These are phyloP conservation scores for Venturia oleaginea DNA, from an alignment of 2,329 filamentous ascomycete genomes.

Conservation along the genomic window DNA sequence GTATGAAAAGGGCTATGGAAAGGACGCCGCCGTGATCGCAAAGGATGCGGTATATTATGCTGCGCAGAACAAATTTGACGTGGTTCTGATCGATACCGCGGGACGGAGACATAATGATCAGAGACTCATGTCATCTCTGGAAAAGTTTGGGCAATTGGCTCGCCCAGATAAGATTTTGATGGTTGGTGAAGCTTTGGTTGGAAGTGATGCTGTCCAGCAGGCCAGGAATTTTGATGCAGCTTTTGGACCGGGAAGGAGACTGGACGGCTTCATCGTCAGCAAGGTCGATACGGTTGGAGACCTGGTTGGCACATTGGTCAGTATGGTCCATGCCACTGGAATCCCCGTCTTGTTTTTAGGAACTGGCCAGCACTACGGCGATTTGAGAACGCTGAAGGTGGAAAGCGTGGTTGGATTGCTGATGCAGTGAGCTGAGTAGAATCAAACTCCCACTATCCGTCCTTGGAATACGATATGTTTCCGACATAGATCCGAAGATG, in stretches of 20 bases:
- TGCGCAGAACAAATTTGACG: constrained; percentile 67
- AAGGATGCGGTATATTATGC: constrained; percentile 86
- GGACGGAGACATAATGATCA: constrained; percentile 92
- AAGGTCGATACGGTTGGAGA: constrained; percentile 99
- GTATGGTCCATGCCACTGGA: constrained; percentile 93
- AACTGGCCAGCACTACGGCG: constrained; percentile 58
- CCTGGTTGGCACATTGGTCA: constrained; percentile 93
- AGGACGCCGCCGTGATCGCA: constrained; percentile 90
- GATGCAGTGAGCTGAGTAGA: constrained; percentile 32
- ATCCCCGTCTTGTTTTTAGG: constrained; percentile 93
- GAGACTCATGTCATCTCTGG: constrained; percentile 88
- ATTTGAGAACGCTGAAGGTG: constrained; percentile 56
- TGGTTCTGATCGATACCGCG: constrained; percentile 94
- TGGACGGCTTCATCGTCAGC: constrained; percentile 96
- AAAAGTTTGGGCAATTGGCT: constrained; percentile 95
- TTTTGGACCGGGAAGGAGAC: constrained; percentile 68
- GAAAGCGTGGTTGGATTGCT: constrained; percentile 52
- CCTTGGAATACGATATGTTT: no score
- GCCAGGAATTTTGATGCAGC: constrained; percentile 92
- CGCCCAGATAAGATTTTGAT: constrained; percentile 98
- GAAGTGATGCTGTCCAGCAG: constrained; percentile 90
- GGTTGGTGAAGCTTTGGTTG: constrained; percentile 88
- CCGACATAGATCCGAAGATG: no score
- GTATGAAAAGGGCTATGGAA: constrained; percentile 96
- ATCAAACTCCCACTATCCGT: background rate